A percentile compares a stretch with the other conserved stretches of the same genome.
These are phyloP conservation scores for Mycena sanguinolenta DNA, from an alignment of 768 basidiomycete genomes.

Conservation along the genomic window DNA sequence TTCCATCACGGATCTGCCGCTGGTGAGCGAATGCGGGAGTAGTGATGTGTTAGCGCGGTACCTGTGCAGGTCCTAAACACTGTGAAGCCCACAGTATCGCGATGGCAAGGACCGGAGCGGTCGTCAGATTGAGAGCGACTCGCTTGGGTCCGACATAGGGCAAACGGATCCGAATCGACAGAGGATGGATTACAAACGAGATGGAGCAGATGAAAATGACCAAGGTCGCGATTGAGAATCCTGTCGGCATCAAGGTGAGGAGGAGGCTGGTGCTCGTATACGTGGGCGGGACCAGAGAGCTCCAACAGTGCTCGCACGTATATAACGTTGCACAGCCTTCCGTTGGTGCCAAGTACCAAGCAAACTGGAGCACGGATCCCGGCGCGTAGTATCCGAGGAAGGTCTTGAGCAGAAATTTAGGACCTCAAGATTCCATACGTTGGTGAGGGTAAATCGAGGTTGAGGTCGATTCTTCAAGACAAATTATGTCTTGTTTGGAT, in stretches of 20 bases:
- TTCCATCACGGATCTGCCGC: conserved; percentile 74
- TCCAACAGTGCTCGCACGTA: not conserved
- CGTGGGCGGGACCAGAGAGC: too few species aligned
- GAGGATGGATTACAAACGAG: conserved; percentile 62
- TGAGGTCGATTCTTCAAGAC: too few species aligned
- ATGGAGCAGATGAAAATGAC: conserved; percentile 68
- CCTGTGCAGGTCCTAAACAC: conserved; percentile 58
- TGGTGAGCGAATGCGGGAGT: not conserved
- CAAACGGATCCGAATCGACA: conserved; percentile 55
- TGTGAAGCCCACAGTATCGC: conserved; percentile 68
- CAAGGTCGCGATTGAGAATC: conserved; percentile 62
- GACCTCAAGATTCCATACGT: too few species aligned
- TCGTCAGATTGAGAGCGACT: conserved; percentile 63
- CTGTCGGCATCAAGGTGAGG: conserved; percentile 55
- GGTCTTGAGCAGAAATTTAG: too few species aligned
- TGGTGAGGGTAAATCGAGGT: too few species aligned
- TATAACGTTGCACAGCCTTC: not conserved
- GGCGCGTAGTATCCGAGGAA: too few species aligned
- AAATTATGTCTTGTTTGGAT: not conserved
- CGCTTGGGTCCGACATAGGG: conserved; percentile 47
- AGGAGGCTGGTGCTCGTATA: not conserved
- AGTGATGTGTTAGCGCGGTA: conserved; percentile 22
- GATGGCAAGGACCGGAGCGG: conserved; percentile 67
- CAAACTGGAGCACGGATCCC: too few species aligned
- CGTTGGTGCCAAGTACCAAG: not conserved